Percentiles rank a stretch among this genome's conserved stretches.
phyloP scores from a whole-genome alignment of 441 rosid species.

The Geranium incanum region DNA sequence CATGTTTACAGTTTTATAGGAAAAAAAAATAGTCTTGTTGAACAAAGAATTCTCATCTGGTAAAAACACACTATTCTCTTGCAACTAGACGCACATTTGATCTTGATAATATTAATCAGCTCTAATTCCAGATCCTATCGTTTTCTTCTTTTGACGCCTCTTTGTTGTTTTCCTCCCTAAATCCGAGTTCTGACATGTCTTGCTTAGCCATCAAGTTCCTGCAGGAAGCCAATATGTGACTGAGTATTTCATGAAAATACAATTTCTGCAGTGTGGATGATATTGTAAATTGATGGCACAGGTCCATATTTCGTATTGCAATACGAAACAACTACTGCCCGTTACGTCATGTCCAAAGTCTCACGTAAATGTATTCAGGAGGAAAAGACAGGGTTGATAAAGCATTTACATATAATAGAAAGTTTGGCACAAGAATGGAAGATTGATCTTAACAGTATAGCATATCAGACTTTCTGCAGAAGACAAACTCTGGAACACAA shows the following conservation, averaged over 20 bases:
- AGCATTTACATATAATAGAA: neutral
- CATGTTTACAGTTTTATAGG: no score
- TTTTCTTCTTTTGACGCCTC: constrained; percentile 31
- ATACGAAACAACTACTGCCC: no score
- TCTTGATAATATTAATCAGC: neutral
- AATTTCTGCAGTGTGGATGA: neutral
- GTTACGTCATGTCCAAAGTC: no score
- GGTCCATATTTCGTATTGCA: neutral
- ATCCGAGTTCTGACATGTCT: constrained; percentile 70
- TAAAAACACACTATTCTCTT: neutral
- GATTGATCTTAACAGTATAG: neutral
- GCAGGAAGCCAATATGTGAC: constrained; percentile 12
- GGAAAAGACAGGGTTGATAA: neutral
- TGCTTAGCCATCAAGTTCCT: constrained; percentile 93
- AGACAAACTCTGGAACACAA: no score
- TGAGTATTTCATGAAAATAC: neutral
- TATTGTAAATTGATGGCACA: neutral
- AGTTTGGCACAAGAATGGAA: neutral
- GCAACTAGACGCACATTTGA: neutral
- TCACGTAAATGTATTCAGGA: no score
- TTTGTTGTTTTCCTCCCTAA: constrained; percentile 32
- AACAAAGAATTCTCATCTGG: neutral
- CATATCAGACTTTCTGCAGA: no score
- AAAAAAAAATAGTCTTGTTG: neutral
- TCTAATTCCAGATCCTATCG: constrained; percentile 28